Percentiles rank a stretch among this genome's conserved stretches.
Conservation (phyloP, 176 grass and related monocot species). For the Urochloa ruziziensis region DNA sequence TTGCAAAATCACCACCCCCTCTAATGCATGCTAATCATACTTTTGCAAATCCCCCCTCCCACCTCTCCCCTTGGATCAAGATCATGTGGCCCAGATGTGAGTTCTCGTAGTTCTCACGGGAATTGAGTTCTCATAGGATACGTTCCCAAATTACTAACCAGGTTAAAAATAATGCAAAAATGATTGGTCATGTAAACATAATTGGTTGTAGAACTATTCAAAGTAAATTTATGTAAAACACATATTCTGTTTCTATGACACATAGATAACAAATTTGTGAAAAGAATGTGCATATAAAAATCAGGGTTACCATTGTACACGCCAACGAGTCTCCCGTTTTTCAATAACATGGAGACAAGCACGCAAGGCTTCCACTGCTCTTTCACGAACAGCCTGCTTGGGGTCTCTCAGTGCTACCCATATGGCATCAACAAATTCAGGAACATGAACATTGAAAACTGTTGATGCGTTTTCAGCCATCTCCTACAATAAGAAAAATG, state of each 20-base stretch:
- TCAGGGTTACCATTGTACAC: conserved; percentile 84
- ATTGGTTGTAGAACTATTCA: background rate
- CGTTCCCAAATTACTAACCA: background rate
- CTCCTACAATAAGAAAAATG: conserved; percentile 51
- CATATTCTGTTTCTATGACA: background rate
- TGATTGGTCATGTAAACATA: background rate
- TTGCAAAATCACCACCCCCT: no score
- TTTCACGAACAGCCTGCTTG: conserved; percentile 76
- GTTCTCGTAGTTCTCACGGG: no score
- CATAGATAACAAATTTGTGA: background rate
- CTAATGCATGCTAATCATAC: no score
- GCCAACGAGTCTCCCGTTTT: conserved; percentile 98
- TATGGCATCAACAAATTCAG: conserved; percentile 98
- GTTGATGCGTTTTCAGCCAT: conserved; percentile 99
- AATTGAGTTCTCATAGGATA: no score
- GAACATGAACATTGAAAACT: conserved; percentile 98
- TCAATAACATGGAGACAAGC: conserved; percentile 97
- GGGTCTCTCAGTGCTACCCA: conserved; percentile 93
- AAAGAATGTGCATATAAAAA: conserved; percentile 2
- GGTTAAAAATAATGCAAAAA: background rate
- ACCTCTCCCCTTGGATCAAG: no score
- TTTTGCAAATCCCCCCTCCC: no score
- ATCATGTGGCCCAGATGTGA: no score
- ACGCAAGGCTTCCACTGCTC: conserved; percentile 91
- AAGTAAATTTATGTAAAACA: conserved; percentile 1